A percentile compares a stretch with the other conserved stretches of the same genome.
phyloP scores from a whole-genome alignment of 2,329 filamentous ascomycete genomes.

The Gaeumannomyces sp. region DNA sequence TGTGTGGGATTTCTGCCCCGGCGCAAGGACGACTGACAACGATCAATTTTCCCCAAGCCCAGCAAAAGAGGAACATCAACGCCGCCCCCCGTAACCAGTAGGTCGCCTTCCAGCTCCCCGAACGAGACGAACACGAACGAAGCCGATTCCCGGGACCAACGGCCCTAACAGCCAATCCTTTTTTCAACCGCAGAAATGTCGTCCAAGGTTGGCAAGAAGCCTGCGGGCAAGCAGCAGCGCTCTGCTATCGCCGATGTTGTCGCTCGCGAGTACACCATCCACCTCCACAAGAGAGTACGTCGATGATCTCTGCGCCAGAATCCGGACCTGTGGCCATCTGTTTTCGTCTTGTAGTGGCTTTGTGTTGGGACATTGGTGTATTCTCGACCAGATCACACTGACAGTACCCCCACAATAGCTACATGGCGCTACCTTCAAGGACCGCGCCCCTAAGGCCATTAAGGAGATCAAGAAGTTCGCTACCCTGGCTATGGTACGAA shows the following conservation, averaged over 20 bases:
- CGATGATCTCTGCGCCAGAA: not conserved
- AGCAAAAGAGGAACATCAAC: not conserved
- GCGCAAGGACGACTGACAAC: not conserved
- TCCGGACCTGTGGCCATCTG: not conserved
- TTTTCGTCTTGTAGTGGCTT: slow-evolving; percentile 24
- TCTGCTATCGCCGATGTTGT: slow-evolving; percentile 99
- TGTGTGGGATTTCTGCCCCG: not conserved
- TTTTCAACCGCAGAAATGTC: slow-evolving; percentile 50
- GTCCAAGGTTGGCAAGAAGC: slow-evolving; percentile 56
- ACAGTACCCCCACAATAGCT: slow-evolving; percentile 51
- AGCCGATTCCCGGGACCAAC: not conserved
- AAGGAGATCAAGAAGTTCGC: slow-evolving; percentile 99
- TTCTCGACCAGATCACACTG: slow-evolving; percentile 21
- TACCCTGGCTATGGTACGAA: slow-evolving; percentile 82
- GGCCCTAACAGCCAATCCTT: not conserved
- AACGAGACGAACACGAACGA: slow-evolving; percentile 4
- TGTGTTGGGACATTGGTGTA: not conserved
- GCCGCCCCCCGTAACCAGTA: not conserved
- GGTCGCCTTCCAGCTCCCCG: not conserved
- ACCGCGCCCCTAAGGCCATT: slow-evolving; percentile 95
- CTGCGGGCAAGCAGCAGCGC: slow-evolving; percentile 63
- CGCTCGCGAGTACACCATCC: slow-evolving; percentile 99
- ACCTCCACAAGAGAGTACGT: slow-evolving; percentile 99
- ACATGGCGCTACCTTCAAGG: slow-evolving; percentile 98
- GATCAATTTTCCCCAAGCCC: not conserved